Conservation (phyloP, 1,284 basidiomycete species). For the Ceratobasidium theobromae region DNA sequence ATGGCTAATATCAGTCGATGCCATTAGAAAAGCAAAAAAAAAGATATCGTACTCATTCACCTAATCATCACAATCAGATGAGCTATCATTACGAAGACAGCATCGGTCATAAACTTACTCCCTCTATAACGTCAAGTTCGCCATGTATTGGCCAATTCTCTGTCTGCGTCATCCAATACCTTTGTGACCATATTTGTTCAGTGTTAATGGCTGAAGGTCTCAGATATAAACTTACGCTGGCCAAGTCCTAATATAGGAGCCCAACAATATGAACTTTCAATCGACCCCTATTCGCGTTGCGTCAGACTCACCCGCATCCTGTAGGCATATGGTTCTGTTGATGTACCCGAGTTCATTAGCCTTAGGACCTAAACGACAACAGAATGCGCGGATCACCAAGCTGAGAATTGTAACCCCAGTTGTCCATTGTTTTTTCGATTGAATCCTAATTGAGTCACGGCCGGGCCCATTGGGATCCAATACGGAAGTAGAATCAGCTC, state of each 20-base stretch:
- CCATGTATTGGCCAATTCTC: conserved; percentile 52
- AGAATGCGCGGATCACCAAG: neutral
- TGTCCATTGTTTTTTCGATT: conserved; percentile 33
- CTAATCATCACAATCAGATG: neutral
- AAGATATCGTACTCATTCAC: conserved; percentile 17
- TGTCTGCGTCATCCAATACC: conserved; percentile 47
- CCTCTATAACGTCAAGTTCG: conserved; percentile 55
- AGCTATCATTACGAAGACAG: conserved; percentile 7
- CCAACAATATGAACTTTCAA: neutral
- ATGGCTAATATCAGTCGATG: neutral
- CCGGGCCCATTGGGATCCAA: conserved; percentile 34
- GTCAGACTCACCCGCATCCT: conserved; percentile 38
- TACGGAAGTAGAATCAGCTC: conserved; percentile 36
- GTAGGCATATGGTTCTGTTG: conserved; percentile 41
- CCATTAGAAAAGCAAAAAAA: neutral
- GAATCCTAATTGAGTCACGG: conserved; percentile 35
- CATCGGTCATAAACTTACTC: conserved; percentile 42
- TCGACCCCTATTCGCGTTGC: neutral
- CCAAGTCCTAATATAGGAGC: conserved; percentile 53
- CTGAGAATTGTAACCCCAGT: conserved; percentile 25
- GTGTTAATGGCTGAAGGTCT: neutral
- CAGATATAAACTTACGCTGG: conserved; percentile 46
- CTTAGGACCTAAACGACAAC: too few relatives aligned
- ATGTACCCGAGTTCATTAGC: too few relatives aligned
- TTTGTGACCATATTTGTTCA: neutral